Percentiles rank a stretch among this genome's conserved stretches.
Evolutionary conservation across 2,329 filamentous ascomycete genomes (phyloP).

Genomic region (Chaetomiaceae sp.): DNA sequence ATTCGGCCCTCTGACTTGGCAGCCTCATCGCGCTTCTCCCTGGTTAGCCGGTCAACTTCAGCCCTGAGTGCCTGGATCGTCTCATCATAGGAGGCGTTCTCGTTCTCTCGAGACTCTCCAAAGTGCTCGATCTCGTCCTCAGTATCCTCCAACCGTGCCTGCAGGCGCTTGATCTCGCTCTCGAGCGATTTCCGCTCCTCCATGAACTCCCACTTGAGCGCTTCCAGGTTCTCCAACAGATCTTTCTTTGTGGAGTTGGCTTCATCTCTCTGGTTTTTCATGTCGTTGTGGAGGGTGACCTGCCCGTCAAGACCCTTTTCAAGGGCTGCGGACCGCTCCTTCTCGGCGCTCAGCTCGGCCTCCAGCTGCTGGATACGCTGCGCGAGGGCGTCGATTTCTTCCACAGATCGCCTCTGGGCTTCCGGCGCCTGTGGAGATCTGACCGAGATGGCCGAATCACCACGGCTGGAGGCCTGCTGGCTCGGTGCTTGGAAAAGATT

Average conservation of each 20-base stretch:
- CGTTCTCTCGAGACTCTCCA: conserved; percentile 76
- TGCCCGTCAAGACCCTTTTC: conserved; percentile 65
- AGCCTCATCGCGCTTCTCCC: conserved; percentile 53
- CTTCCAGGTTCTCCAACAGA: conserved; percentile 89
- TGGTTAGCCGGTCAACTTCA: conserved; percentile 62
- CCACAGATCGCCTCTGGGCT: conserved; percentile 44
- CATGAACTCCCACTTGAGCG: conserved; percentile 81
- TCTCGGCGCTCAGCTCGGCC: conserved; percentile 70
- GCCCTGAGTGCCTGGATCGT: conserved; percentile 63
- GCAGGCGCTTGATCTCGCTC: conserved; percentile 71
- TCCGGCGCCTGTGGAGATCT: conserved; percentile 39
- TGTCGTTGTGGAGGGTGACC: conserved; percentile 54
- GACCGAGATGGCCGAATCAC: conserved; percentile 47
- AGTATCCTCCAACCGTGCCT: conserved; percentile 74
- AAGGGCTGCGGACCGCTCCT: conserved; percentile 59
- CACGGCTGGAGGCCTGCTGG: conserved; percentile 45
- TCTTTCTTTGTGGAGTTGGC: conserved; percentile 90
- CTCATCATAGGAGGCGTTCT: conserved; percentile 66
- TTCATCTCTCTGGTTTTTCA: conserved; percentile 71
- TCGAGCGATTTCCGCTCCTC: conserved; percentile 81
- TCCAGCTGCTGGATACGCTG: conserved; percentile 63
- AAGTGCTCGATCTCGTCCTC: conserved; percentile 90
- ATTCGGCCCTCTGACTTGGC: conserved; percentile 59
- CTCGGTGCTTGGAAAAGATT: conserved; percentile 51
- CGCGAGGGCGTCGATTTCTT: conserved; percentile 41